Conservation (phyloP, 2,329 filamentous ascomycete genomes). For the Aureobasidium zeae region DNA sequence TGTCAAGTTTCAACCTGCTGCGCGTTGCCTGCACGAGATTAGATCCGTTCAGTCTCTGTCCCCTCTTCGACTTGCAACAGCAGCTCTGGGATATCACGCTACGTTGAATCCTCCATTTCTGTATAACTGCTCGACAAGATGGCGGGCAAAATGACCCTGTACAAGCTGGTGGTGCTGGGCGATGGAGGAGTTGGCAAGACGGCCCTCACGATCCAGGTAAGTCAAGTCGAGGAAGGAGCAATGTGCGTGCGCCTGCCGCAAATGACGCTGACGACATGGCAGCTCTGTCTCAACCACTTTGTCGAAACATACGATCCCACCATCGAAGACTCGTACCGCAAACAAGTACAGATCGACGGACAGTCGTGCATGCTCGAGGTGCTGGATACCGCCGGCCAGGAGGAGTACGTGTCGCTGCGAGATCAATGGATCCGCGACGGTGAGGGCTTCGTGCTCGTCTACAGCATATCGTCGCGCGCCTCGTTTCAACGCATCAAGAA, state of each 20-base stretch:
- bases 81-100: too few species aligned
- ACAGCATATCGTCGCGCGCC: slow-evolving; percentile 94
- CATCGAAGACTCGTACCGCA: slow-evolving; percentile 60
- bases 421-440: slow-evolving; percentile 99
- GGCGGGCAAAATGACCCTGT: slow-evolving; percentile 38
- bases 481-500: slow-evolving; percentile 91
- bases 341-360: slow-evolving; percentile 74
- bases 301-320: slow-evolving; percentile 77
- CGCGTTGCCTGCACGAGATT: not conserved
- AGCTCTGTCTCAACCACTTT: slow-evolving; percentile 96
- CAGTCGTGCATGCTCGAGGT: slow-evolving; percentile 97
- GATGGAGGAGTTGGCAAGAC: slow-evolving; percentile 98
- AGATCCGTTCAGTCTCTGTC: not conserved
- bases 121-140: slow-evolving; percentile 13
- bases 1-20: slow-evolving; percentile 8
- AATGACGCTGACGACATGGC: slow-evolving; percentile 18
- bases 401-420: slow-evolving; percentile 92
- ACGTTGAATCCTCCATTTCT: not conserved
- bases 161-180: slow-evolving; percentile 93
- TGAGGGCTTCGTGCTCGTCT: slow-evolving; percentile 94
- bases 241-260: too few species aligned
- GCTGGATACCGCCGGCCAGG: slow-evolving; percentile 92
- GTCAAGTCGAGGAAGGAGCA: slow-evolving; percentile 6
- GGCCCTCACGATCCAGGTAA: slow-evolving; percentile 81
- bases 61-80: not conserved